Evolutionary conservation across 331 rosid species (phyloP).

Genomic region (Dryas integrifolia): DNA sequence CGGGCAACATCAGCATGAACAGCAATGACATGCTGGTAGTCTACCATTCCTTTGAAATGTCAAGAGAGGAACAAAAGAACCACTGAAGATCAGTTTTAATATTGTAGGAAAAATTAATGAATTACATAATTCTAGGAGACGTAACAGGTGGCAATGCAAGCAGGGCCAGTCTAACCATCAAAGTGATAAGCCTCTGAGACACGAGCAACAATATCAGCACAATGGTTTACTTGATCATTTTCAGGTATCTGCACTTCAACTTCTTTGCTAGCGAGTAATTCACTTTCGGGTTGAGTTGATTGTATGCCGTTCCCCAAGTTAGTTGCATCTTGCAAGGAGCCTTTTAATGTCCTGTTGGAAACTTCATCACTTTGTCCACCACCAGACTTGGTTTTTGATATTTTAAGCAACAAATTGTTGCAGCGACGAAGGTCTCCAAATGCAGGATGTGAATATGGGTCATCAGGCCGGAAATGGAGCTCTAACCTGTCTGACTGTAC

Average conservation of each 20-base stretch:
- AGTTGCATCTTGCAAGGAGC: constrained; percentile 15
- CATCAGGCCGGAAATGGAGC: constrained; percentile 80
- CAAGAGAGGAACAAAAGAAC: constrained; percentile 12
- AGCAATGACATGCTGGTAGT: constrained; percentile 88
- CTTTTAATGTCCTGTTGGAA: constrained; percentile 9
- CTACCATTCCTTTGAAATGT: constrained; percentile 66
- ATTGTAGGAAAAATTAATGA: background rate
- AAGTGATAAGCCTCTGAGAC: constrained; percentile 71
- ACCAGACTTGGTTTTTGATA: constrained; percentile 42
- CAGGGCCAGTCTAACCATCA: constrained; percentile 52
- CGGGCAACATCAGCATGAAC: constrained; percentile 69
- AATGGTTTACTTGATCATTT: constrained; percentile 33
- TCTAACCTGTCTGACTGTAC: constrained; percentile 54
- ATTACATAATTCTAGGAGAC: constrained; percentile 5
- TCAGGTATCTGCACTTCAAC: constrained; percentile 23
- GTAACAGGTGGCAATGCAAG: constrained; percentile 9
- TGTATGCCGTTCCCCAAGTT: constrained; percentile 29
- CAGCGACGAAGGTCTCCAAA: constrained; percentile 74
- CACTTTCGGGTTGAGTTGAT: constrained; percentile 32
- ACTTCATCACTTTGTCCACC: constrained; percentile 25
- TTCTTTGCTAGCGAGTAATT: constrained; percentile 5
- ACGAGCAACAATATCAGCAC: constrained; percentile 65
- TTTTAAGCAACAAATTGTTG: constrained; percentile 60
- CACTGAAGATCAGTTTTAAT: constrained; percentile 1
- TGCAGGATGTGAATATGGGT: constrained; percentile 81